Conservation (phyloP, 2,329 filamentous ascomycete species). For the Trichoderma lentiforme region DNA sequence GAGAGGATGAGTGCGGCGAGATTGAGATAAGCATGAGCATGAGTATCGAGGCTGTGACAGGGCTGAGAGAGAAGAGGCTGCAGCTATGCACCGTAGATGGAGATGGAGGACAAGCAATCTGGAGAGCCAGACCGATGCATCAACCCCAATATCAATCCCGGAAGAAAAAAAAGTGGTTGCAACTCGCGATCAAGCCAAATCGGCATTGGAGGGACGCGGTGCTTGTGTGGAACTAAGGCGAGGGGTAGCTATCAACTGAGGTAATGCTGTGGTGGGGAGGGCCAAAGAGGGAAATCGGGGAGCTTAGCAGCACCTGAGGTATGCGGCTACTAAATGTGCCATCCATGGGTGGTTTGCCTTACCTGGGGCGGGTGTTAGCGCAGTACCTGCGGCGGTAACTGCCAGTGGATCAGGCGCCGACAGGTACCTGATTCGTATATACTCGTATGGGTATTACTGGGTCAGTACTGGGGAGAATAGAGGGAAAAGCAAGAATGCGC, state of each 20-base stretch:
- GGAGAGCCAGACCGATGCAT: background rate
- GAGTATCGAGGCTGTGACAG: background rate
- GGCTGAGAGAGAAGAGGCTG: background rate
- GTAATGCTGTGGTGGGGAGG: slow-evolving; percentile 14
- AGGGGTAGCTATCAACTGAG: slow-evolving; percentile 20
- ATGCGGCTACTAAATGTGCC: background rate
- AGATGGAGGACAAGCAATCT: background rate
- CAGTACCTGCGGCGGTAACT: slow-evolving; percentile 12
- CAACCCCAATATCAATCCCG: background rate
- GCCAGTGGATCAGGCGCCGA: background rate
- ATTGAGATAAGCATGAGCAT: background rate
- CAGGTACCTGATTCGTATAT: background rate
- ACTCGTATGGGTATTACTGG: background rate
- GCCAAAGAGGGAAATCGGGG: background rate
- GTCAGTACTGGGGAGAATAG: no score
- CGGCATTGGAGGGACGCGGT: slow-evolving; percentile 34
- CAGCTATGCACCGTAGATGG: background rate
- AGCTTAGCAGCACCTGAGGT: background rate
- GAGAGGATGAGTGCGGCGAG: slow-evolving; percentile 25
- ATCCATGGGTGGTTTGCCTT: background rate
- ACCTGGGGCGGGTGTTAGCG: slow-evolving; percentile 14
- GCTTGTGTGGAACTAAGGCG: slow-evolving; percentile 37
- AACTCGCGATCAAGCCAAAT: slow-evolving; percentile 16
- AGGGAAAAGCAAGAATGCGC: background rate
- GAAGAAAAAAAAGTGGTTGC: background rate